phyloP scores from a whole-genome alignment of 1,139 yeast species.

The Debaryomycetaceae sp. region DNA sequence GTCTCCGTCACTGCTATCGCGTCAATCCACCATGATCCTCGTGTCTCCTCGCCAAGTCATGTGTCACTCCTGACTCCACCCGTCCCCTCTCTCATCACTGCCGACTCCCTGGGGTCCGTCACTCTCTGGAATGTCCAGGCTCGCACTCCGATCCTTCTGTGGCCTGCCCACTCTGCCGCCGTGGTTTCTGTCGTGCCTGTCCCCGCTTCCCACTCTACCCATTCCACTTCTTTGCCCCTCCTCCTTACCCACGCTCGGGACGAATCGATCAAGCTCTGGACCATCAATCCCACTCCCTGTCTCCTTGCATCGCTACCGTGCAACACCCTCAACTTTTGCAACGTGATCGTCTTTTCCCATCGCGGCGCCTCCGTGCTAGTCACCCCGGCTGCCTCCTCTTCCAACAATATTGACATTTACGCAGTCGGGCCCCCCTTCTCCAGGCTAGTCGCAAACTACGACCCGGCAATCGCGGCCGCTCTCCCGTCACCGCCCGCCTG shows the following conservation, averaged over 20 bases:
- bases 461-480: constrained; percentile 10
- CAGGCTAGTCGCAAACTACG: constrained; percentile 18
- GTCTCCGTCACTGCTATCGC: too few relatives aligned
- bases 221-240: constrained; percentile 9
- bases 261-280: constrained; percentile 40
- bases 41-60: constrained; percentile 1
- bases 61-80: constrained; percentile 8
- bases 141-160: constrained; percentile 30
- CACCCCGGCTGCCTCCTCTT: constrained; percentile 44
- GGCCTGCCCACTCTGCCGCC: constrained; percentile 42
- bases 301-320: constrained; percentile 33
- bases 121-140: constrained; percentile 41
- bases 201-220: constrained; percentile 11
- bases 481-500: constrained; percentile 10
- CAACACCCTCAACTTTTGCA: constrained; percentile 46
- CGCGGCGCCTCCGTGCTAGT: constrained; percentile 12
- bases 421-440: constrained; percentile 13
- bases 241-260: constrained; percentile 48
- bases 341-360: constrained; percentile 17
- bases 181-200: constrained; percentile 32
- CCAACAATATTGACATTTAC: constrained; percentile 45
- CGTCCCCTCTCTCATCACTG: constrained; percentile 21
- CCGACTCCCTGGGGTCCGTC: constrained; percentile 38
- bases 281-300: constrained; percentile 3
- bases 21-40: constrained; percentile 1